A percentile compares a stretch with the other conserved stretches of the same genome.
phyloP scores from a whole-genome alignment of 495 filamentous ascomycete species.

The Penicillium coprophilum region DNA sequence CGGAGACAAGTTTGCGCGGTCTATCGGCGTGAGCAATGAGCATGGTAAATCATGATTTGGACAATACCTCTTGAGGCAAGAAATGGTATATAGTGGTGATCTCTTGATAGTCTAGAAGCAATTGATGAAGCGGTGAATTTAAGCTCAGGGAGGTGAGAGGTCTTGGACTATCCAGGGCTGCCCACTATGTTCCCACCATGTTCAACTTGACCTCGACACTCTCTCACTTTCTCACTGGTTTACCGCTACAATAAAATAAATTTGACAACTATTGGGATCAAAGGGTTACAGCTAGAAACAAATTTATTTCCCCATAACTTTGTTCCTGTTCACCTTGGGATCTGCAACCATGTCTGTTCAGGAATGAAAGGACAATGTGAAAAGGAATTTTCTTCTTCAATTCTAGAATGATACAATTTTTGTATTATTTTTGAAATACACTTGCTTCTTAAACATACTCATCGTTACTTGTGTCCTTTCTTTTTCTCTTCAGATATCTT shows the following conservation, averaged over 20 bases:
- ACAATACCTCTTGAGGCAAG: not conserved
- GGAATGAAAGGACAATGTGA: not conserved
- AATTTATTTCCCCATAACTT: not conserved
- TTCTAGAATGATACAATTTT: not conserved
- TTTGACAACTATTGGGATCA: not conserved
- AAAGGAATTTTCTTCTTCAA: not conserved
- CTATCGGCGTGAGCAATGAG: not conserved
- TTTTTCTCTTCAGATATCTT: slow-evolving; percentile 3
- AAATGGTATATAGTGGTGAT: not conserved
- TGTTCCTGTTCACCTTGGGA: not conserved
- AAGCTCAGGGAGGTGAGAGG: not conserved
- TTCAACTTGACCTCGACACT: not conserved
- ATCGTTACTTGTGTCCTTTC: slow-evolving; percentile 2
- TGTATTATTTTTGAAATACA: not conserved
- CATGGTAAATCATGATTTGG: not conserved
- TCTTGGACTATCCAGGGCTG: not conserved
- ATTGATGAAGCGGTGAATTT: not conserved
- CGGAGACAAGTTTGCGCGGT: slow-evolving; percentile 9
- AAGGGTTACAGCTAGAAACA: not conserved
- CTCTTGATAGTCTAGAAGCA: not conserved
- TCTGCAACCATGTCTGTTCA: not conserved
- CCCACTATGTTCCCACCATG: not conserved
- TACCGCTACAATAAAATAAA: not conserved
- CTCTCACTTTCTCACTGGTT: not conserved
- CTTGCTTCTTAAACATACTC: not conserved